Conservation (phyloP, 2,329 filamentous ascomycete species). For the Talaromyces funiculosus region DNA sequence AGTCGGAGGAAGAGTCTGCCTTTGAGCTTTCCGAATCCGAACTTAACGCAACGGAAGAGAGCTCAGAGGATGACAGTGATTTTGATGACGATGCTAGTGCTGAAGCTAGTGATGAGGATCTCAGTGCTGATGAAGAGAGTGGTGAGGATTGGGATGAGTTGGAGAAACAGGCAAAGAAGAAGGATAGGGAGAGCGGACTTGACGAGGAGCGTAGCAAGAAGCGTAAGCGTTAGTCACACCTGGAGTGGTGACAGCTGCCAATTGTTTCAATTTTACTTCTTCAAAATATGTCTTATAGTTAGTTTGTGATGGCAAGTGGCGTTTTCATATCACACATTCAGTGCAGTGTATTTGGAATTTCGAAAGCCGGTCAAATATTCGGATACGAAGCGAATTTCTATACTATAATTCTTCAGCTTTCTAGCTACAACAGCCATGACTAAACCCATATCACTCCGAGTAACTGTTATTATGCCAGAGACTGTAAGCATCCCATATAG, state of each 20-base stretch:
- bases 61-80: conserved; percentile 82
- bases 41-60: conserved; percentile 65
- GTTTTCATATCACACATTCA: background rate
- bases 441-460: background rate
- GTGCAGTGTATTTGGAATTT: background rate
- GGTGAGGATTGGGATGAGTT: conserved; percentile 93
- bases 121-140: conserved; percentile 61
- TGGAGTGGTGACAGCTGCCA: background rate
- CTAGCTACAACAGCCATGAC: background rate
- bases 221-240: conserved; percentile 56
- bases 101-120: conserved; percentile 58
- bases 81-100: conserved; percentile 90
- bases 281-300: background rate
- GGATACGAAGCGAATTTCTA: background rate
- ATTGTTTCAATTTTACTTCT: background rate
- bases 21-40: conserved; percentile 90
- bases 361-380: background rate
- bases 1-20: conserved; percentile 80
- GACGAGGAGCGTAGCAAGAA: conserved; percentile 58
- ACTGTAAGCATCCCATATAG: background rate
- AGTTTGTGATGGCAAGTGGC: background rate
- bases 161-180: conserved; percentile 72
- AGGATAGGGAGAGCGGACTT: conserved; percentile 52
- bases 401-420: background rate
- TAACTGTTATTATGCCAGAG: background rate